These are phyloP conservation scores for Cenchrus americanus DNA, from an alignment of 176 grass and related monocot species.

Conservation along the genomic window DNA sequence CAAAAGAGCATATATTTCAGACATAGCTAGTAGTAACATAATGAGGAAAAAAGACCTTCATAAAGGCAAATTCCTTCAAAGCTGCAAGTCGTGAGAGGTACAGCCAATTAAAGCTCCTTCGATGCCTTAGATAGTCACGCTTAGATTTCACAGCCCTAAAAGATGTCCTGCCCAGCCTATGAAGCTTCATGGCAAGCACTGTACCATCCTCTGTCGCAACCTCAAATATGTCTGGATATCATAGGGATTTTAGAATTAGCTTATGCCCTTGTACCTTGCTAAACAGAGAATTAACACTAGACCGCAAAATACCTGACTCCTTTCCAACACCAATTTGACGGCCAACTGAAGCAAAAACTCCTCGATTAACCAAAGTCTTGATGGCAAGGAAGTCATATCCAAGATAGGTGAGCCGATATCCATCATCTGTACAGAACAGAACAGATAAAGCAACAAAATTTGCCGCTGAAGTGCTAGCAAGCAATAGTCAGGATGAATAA, in stretches of 20 bases:
- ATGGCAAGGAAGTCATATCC: slow-evolving; percentile 99
- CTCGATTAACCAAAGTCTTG: slow-evolving; percentile 88
- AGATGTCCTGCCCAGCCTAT: slow-evolving; percentile 92
- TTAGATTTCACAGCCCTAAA: slow-evolving; percentile 98
- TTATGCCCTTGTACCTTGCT: neutral
- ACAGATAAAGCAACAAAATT: slow-evolving; percentile 14
- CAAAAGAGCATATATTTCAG: neutral
- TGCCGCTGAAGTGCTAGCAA: neutral
- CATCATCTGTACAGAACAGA: slow-evolving; percentile 64
- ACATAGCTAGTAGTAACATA: neutral
- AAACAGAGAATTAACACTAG: neutral
- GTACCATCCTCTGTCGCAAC: slow-evolving; percentile 83
- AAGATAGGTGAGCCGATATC: slow-evolving; percentile 92
- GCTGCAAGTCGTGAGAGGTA: slow-evolving; percentile 87
- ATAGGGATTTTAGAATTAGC: neutral
- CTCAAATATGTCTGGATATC: slow-evolving; percentile 85
- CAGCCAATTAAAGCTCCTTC: slow-evolving; percentile 87
- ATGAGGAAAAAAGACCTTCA: slow-evolving; percentile 60
- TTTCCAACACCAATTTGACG: slow-evolving; percentile 96
- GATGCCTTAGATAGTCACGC: slow-evolving; percentile 83
- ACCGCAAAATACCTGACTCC: slow-evolving; percentile 66
- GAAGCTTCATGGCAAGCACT: slow-evolving; percentile 88
- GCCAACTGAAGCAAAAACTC: slow-evolving; percentile 77
- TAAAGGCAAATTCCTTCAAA: slow-evolving; percentile 92
- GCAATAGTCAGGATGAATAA: slow-evolving; percentile 3